A percentile compares a stretch with the other conserved stretches of the same genome.
Conservation (phyloP, 2,329 filamentous ascomycete genomes). For the Trichoderma lentiforme region DNA sequence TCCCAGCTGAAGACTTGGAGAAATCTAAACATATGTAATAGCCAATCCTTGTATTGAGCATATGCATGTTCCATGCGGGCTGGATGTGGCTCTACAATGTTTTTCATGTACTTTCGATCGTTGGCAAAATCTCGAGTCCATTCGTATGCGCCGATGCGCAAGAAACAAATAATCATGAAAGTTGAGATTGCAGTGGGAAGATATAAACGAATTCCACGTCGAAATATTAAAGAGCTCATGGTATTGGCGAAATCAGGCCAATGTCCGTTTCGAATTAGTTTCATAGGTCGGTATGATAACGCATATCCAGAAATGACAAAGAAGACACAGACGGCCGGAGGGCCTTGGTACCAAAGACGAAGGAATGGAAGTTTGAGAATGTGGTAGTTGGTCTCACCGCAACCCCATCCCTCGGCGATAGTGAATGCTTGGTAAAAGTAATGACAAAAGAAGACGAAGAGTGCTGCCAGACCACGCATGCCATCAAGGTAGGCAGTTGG, state of each 20-base stretch:
- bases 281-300: slow-evolving; percentile 52
- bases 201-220: slow-evolving; percentile 51
- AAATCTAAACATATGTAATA: slow-evolving; percentile 46
- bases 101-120: slow-evolving; percentile 43
- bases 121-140: slow-evolving; percentile 45
- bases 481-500: slow-evolving; percentile 58
- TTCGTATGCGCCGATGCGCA: slow-evolving; percentile 48
- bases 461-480: slow-evolving; percentile 54
- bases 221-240: slow-evolving; percentile 50
- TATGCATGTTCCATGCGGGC: slow-evolving; percentile 34
- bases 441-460: slow-evolving; percentile 57
- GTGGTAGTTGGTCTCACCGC: slow-evolving; percentile 41
- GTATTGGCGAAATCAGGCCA: slow-evolving; percentile 41
- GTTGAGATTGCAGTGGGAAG: slow-evolving; percentile 51
- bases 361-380: slow-evolving; percentile 53
- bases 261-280: slow-evolving; percentile 39
- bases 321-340: slow-evolving; percentile 58
- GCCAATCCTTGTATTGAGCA: slow-evolving; percentile 47
- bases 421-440: slow-evolving; percentile 51
- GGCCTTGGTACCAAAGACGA: slow-evolving; percentile 52
- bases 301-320: slow-evolving; percentile 63
- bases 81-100: slow-evolving; percentile 49
- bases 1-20: slow-evolving; percentile 52
- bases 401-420: slow-evolving; percentile 51
- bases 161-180: slow-evolving; percentile 43